These are phyloP conservation scores for Spongospora subterranea DNA, from an alignment of 208 protist genomes.

Conservation along the genomic window DNA sequence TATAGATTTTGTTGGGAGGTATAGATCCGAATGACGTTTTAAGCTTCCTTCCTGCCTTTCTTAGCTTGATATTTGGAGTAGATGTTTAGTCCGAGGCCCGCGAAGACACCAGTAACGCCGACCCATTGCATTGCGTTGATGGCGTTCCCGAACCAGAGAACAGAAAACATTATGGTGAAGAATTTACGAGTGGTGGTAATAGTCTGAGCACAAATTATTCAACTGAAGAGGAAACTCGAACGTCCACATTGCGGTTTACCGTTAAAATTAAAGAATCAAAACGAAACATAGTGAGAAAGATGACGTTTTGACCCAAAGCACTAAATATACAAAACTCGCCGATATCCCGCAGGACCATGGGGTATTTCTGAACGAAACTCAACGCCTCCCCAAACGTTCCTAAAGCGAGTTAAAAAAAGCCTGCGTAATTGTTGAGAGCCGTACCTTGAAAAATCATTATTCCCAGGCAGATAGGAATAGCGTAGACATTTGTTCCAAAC, in stretches of 20 bases:
- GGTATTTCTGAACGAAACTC: background rate
- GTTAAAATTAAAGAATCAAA: slow-evolving; percentile 52
- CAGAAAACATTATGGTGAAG: slow-evolving; percentile 48
- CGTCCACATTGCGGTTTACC: background rate
- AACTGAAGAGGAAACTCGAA: background rate
- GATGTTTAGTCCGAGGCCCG: slow-evolving; percentile 47
- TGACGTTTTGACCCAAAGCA: slow-evolving; percentile 31
- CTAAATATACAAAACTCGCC: slow-evolving; percentile 17
- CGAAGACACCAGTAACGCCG: slow-evolving; percentile 29
- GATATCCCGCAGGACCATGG: slow-evolving; percentile 7
- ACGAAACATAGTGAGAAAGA: slow-evolving; percentile 39
- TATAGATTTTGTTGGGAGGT: too few species aligned
- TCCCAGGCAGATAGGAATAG: slow-evolving; percentile 31
- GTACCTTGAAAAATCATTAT: slow-evolving; percentile 2
- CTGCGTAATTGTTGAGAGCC: background rate
- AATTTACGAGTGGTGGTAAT: slow-evolving; percentile 38
- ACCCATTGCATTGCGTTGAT: slow-evolving; percentile 29
- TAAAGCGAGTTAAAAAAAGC: background rate
- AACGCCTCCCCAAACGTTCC: background rate
- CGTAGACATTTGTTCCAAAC: slow-evolving; percentile 37
- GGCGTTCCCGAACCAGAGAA: slow-evolving; percentile 22
- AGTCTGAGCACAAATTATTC: background rate
- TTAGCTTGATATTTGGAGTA: slow-evolving; percentile 1
- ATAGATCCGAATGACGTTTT: too few species aligned
- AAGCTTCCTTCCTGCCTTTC: background rate